phyloP scores from a whole-genome alignment of 1,284 basidiomycete species.

The Leucoagaricus sp. region DNA sequence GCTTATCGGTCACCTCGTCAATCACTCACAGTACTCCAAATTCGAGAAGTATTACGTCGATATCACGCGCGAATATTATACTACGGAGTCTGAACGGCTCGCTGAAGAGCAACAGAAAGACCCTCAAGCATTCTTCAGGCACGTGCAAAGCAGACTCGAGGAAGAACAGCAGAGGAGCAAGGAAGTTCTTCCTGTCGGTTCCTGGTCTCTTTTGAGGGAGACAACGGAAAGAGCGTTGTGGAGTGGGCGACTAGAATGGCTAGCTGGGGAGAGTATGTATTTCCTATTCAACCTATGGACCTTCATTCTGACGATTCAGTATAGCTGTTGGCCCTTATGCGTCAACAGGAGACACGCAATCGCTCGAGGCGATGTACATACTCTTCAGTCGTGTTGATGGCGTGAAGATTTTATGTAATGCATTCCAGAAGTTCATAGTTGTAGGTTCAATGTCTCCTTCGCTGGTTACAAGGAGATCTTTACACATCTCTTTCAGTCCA shows the following conservation, averaged over 20 bases:
- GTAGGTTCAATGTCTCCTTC: conserved; percentile 33
- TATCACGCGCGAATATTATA: conserved; percentile 53
- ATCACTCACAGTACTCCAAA: conserved; percentile 53
- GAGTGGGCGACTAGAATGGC: conserved; percentile 52
- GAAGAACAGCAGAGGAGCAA: conserved; percentile 60
- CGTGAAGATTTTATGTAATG: conserved; percentile 54
- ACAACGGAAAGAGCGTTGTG: conserved; percentile 60
- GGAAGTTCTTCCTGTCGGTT: conserved; percentile 50
- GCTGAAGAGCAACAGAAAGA: conserved; percentile 41
- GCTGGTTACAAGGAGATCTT: neutral
- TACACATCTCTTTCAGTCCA: conserved; percentile 37
- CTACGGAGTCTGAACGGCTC: conserved; percentile 45
- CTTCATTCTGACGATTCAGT: neutral
- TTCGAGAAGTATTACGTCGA: conserved; percentile 59
- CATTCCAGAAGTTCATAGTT: conserved; percentile 62
- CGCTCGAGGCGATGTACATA: conserved; percentile 60
- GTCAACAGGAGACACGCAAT: conserved; percentile 46
- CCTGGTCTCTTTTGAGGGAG: conserved; percentile 49
- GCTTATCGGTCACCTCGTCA: conserved; percentile 55
- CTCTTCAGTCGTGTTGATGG: conserved; percentile 66
- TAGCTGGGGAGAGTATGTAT: conserved; percentile 55
- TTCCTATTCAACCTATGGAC: neutral
- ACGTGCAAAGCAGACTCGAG: conserved; percentile 46
- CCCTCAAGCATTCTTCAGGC: conserved; percentile 56
- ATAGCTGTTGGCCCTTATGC: conserved; percentile 64